Evolutionary conservation across 768 basidiomycete genomes (phyloP), one percentile per base, ranked within the genome.

Genomic region (Holtermannia corniformis): DNA sequence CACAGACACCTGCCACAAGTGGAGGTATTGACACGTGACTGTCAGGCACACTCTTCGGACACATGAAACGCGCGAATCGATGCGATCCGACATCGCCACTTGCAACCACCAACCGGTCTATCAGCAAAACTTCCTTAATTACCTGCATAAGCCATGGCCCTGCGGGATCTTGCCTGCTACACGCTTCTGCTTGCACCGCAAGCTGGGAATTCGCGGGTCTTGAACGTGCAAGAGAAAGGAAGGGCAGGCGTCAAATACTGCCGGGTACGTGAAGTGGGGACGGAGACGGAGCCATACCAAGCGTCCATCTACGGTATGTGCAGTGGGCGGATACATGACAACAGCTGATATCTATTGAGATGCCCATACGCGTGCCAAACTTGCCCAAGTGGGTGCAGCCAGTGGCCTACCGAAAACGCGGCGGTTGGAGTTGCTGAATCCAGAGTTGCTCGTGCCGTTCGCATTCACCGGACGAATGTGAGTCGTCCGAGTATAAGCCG

Each of bases 351-450:
- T 26, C 22, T 25, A 27, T n/a, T 32, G 47, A 66, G 70, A 72
- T 25, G 57, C 58, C 11, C 53, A 65, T 16, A 68, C 55, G 14
- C 58, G 58, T 16, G 66, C 67, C 3, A 57, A 59, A n/a, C 61
- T 72, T 21, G 66, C 63, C 22, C 57, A 56, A 4, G 46, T 58
- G 20, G 62, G 64, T n/a, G 64, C 56, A 50, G 49, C 44, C 0
- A 48, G 47, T 41, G 57, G 59, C 22, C 69, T 64, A 48, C 43
- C 55, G 5, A 72, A 72, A 51, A 59, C 51, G 44, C 51, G 66
- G 24, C 50, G 64, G 44, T 48, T 72, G 27, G 62, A 72, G 42
- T 52, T 72, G 21, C 68, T 67, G 54, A 67, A 63, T 7, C 70
- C 70, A n/a, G 70, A 72, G 44, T 61, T 70, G 49, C 51, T 51